Evolutionary conservation across 169 alveolate genomes (phyloP), one percentile per base, ranked within the genome.

Genomic region (Eimeria nieschulzi): DNA sequence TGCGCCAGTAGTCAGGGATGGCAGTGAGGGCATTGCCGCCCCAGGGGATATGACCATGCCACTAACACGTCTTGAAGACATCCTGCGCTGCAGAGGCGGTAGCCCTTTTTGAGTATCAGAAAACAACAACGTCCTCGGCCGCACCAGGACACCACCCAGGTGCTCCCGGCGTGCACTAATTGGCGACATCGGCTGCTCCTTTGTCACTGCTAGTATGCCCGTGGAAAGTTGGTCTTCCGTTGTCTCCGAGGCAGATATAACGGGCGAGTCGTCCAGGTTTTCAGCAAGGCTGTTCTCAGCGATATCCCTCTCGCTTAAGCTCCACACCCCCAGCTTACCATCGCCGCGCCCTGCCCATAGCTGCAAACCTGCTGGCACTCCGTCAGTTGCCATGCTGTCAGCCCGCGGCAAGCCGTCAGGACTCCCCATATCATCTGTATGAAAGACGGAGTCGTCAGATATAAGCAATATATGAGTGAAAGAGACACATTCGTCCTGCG

Each of bases 301-400:
- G 39, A 82, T 19, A 54, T 82, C 90, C 33, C 78, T 82, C 78
- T 82, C 78, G 90, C 46, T 63, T 15, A 82, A 33, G 51, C 46
- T 82, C 90, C 90, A 82, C 53, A 82, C 90, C 8, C 90, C 90
- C 63, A 82, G 19, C n/a, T 82, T 82, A 0, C 90, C 90, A 63
- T 82, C 90, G 39, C 90, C 90, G 5, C 90, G 90, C 51, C 90
- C 90, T 63, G 90, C 90, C 90, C 90, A 82, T 25, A 82, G 59
- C 63, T 82, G 90, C 33, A 82, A 51, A 33, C 90, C 78, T 7
- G 78, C 90, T 33, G 2, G 23, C 51, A 64, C 9, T 82, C 53
- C 63, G 66, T 76, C 64, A 15, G 78, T 54, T 7, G 59, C 21
- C 23, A 76, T 51, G n/a, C n/a, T 17, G 21, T 61, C 51, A 54